Conservation (phyloP, 106 monocot species). For the Allium cepa region DNA sequence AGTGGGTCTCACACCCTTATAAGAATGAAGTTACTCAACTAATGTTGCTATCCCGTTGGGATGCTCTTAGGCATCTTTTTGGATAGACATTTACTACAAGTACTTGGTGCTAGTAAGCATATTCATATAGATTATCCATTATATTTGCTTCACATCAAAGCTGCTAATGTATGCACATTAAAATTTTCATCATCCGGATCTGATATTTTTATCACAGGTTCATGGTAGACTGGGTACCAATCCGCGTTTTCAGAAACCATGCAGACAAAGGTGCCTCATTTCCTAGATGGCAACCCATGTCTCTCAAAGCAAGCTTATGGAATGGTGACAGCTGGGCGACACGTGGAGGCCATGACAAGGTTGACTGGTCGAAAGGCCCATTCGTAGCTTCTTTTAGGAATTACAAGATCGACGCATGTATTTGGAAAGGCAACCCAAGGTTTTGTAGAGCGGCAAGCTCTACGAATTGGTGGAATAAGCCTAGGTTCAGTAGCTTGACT, state of each 20-base stretch:
- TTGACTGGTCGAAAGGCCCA: conserved; percentile 61
- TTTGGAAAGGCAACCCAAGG: conserved; percentile 41
- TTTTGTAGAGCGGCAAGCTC: conserved; percentile 28
- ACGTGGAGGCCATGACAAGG: conserved; percentile 47
- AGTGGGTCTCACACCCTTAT: too few relatives aligned
- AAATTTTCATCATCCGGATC: too few relatives aligned
- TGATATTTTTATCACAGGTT: conserved; percentile 23
- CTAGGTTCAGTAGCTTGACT: conserved; percentile 20
- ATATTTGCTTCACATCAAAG: too few relatives aligned
- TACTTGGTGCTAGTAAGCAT: too few relatives aligned
- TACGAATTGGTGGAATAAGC: conserved; percentile 52
- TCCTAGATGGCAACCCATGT: conserved; percentile 54
- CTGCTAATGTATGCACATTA: too few relatives aligned
- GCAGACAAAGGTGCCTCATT: conserved; percentile 44
- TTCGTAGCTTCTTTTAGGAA: conserved; percentile 40
- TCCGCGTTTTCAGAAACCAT: conserved; percentile 56
- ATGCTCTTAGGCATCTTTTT: too few relatives aligned
- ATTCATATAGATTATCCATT: too few relatives aligned
- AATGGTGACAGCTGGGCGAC: conserved; percentile 68
- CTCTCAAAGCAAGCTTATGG: conserved; percentile 51
- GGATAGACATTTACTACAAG: too few relatives aligned
- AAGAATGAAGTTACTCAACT: too few relatives aligned
- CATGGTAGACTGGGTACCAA: conserved; percentile 68
- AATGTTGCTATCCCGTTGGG: too few relatives aligned
- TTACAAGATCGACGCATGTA: conserved; percentile 60